Conservation (phyloP, 176 grass and related monocot genomes). For the Avena insularis region DNA sequence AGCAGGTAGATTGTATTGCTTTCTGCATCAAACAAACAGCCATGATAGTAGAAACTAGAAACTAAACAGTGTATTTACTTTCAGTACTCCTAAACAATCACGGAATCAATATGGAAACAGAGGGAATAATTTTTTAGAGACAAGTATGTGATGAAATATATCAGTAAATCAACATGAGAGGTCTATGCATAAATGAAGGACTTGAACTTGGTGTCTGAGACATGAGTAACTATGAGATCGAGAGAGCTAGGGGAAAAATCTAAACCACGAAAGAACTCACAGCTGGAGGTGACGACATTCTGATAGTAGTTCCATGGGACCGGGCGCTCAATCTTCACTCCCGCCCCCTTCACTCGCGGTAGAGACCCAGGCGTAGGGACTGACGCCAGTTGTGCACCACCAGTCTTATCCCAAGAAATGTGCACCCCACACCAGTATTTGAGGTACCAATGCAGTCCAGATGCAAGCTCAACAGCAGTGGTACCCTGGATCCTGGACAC, state of each 20-base stretch:
- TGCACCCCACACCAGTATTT: conserved; percentile 90
- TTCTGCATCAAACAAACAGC: conserved; percentile 25
- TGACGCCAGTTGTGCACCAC: conserved; percentile 70
- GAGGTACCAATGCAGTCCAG: conserved; percentile 95
- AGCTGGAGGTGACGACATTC: conserved; percentile 98
- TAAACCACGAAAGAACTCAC: conserved; percentile 65
- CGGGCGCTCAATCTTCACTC: conserved; percentile 85
- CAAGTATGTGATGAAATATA: neutral
- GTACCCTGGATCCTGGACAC: conserved; percentile 81
- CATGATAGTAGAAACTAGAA: conserved; percentile 4
- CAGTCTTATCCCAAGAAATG: conserved; percentile 99
- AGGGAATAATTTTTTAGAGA: neutral
- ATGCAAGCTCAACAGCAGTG: conserved; percentile 77
- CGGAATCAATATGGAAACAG: conserved; percentile 1
- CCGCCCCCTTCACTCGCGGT: conserved; percentile 57
- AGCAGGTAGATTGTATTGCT: neutral
- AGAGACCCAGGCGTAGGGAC: conserved; percentile 70
- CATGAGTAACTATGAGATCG: neutral
- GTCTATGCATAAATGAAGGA: neutral
- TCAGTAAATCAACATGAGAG: neutral
- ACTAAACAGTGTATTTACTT: conserved; percentile 25
- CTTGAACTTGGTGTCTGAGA: conserved; percentile 1
- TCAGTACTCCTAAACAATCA: neutral
- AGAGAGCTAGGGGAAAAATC: conserved; percentile 1
- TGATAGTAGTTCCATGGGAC: conserved; percentile 98